phyloP scores from a whole-genome alignment of 129 eudicot species.

The carrot (Daucus carota) region DH1_v3.0 NC_030385.2:36940001-36940500 shows the following conservation, averaged over 20 bases:
- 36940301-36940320: conserved; percentile 94
- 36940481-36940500: too few species aligned
- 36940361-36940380: conserved; percentile 45
- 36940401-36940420: neutral
- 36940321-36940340: conserved; percentile 85
- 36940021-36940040: conserved; percentile 55
- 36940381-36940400: neutral
- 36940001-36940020: conserved; percentile 75
- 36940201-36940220: neutral
- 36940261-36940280: conserved; percentile 51
- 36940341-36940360: conserved; percentile 99
- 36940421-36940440: neutral
- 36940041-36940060: conserved; percentile 88
- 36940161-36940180: neutral
- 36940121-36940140: neutral
- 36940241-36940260: neutral
- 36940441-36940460: neutral
- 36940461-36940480: neutral
- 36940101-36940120: conserved; percentile 28
- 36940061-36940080: conserved; percentile 80
- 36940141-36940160: neutral
- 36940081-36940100: conserved; percentile 90
- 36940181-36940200: neutral
- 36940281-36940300: conserved; percentile 96
- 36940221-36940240: neutral